phyloP scores from a whole-genome alignment of 768 basidiomycete genomes.

The Galerina marginata region DNA sequence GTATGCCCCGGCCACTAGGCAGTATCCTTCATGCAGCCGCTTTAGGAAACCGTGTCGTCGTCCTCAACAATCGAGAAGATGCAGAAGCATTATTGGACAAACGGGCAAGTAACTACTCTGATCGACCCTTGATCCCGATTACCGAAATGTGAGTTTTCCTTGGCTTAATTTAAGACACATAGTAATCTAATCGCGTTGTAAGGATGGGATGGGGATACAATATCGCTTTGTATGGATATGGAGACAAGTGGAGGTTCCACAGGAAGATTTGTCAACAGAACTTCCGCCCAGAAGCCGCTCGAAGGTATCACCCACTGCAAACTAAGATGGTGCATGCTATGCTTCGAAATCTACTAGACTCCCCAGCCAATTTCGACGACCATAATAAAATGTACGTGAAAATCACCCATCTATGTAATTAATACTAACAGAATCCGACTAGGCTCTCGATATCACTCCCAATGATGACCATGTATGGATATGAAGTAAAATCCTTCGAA shows the following conservation, averaged over 20 bases:
- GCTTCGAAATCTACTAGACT: slow-evolving; percentile 28
- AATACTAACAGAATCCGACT: too few relatives aligned
- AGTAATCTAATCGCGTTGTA: too few relatives aligned
- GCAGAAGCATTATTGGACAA: slow-evolving; percentile 39
- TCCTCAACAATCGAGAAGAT: slow-evolving; percentile 28
- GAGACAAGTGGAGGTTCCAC: slow-evolving; percentile 39
- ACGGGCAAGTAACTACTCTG: slow-evolving; percentile 49
- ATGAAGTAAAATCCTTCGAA: slow-evolving; percentile 16
- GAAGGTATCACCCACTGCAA: slow-evolving; percentile 33
- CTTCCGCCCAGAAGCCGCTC: slow-evolving; percentile 31
- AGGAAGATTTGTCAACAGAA: slow-evolving; percentile 39
- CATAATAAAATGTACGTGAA: slow-evolving; percentile 2
- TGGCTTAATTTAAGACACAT: too few relatives aligned
- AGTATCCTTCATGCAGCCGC: slow-evolving; percentile 26
- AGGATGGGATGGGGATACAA: slow-evolving; percentile 42
- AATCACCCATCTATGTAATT: too few relatives aligned
- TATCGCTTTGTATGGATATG: slow-evolving; percentile 36
- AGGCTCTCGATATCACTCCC: slow-evolving; percentile 12
- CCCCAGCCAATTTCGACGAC: background rate
- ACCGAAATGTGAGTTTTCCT: background rate
- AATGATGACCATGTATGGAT: slow-evolving; percentile 21
- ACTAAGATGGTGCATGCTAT: slow-evolving; percentile 33
- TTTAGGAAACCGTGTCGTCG: slow-evolving; percentile 27
- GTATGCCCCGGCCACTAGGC: background rate
- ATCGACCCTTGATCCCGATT: slow-evolving; percentile 38